Base-by-base conservation (phyloP, 2,329 filamentous ascomycete genomes). In the Hymenotorrendiella dingleyae region DNA sequence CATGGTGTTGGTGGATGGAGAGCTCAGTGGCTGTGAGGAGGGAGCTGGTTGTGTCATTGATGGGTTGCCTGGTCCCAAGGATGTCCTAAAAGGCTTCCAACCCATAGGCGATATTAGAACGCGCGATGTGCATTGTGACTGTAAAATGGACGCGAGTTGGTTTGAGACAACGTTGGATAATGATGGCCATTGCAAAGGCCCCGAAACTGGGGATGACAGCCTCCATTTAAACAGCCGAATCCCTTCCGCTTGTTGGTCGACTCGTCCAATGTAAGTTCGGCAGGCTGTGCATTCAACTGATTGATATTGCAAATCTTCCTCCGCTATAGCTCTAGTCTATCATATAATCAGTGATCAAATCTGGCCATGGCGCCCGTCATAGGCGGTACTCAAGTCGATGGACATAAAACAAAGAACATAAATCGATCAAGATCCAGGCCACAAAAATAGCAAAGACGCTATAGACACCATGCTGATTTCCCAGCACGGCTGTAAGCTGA, bases 151-250 rank as follows among this genome's bases (percentile, higher is more conserved):
- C 6, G 42, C 27, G 17, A 56, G 40, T 26, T 53, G 53, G 6
- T 47, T 35, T 9, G 53, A 36, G 14, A 55, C 40, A 21, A 56
- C 38, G 19, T 34, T 49, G 16, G 48, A 42, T 20, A 45, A 43
- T 1, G 51, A 48, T 22, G 50, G 45, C 22, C 30, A 30, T 12
- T 24, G 33, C n/a, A 16, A 14, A 24, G 28, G 7, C 40, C 37
- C 29, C n/a, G 37, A 19, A 6, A 17, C 17, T 26, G 16, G 2
- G 17, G 35, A 30, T 23, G 39, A 28, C 17, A 55, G 39, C 12
- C 43, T 36, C 59, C 59, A 62, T 48, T 62, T 62, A 40, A 47
- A 56, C 7, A 62, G 40, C 23, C 55, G 42, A 2, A 47, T 22
- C 11, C 58, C 58, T 26, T 51, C 42, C 9, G 51, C 42, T 38